Base-by-base conservation (phyloP, 2,329 filamentous ascomycete genomes). In the Akanthomyces lecanii region DNA sequence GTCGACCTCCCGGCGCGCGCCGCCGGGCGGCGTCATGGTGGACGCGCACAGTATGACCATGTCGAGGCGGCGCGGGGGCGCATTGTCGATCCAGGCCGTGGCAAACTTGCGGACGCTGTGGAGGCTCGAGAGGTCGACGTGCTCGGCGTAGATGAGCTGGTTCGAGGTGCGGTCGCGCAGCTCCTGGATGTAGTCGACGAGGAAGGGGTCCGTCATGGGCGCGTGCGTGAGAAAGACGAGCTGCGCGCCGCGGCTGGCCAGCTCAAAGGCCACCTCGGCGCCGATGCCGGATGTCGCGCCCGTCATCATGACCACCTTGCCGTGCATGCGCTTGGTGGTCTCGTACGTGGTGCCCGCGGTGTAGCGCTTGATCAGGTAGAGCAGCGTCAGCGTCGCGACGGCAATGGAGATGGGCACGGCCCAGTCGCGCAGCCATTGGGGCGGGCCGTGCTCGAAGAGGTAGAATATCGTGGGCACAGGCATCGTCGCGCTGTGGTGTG, bases 41-140 rank as follows among this genome's bases (percentile, higher is more conserved):
- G 90, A 90, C 11, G 89, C 95, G 74, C 92, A 97, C 21, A 99
- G 82, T 23, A 99, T 85, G 53, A 99, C 80, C 87, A 94, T 93
- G 74, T 99, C 95, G 7, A 99, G 79, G 54, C 96, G 83, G 63
- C 96, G 84, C 10, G 93, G 91, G 3, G 95, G 94, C 25, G 90
- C 85, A 74, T 97, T 98, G 75, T 99, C 94, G 67, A 99, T 92
- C 94, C 96, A 99, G 79, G 92, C 94, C 0, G 95, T 99, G 14
- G 95, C 95, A 74, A 99, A 99, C 66, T 88, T 83, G 45, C 95
- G 90, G 69, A 99, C 89, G 74, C 91, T 96, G 74, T 97, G 87
- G n/a, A 99, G 81, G 18, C 89, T 94, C 14, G 89, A 79, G 33
- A 99, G 85, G 72, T 99, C 92, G 69, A 97, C 92, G 76, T 97